Evolutionary conservation across 2,329 filamentous ascomycete genomes (phyloP).

Genomic region (Sclerotinia nivalis): DNA sequence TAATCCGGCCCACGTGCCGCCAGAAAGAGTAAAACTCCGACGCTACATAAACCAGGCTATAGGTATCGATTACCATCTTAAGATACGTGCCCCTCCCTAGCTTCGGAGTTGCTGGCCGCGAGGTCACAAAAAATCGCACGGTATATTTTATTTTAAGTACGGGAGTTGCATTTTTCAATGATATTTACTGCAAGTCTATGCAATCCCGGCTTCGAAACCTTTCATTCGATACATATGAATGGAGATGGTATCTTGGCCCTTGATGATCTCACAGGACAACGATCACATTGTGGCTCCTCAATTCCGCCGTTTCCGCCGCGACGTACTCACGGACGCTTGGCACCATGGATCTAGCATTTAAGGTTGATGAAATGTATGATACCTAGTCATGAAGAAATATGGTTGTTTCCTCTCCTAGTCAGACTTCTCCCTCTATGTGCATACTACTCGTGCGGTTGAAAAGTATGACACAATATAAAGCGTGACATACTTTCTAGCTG

Average conservation of each 20-base stretch:
- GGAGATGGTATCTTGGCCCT: not conserved
- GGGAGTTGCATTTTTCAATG: too few relatives aligned
- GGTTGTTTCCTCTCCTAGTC: not conserved
- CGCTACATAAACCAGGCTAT: too few relatives aligned
- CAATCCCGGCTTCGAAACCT: not conserved
- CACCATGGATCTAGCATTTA: not conserved
- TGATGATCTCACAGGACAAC: not conserved
- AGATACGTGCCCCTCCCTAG: too few relatives aligned
- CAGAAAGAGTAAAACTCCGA: too few relatives aligned
- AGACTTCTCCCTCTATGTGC: too few relatives aligned
- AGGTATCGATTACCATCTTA: too few relatives aligned
- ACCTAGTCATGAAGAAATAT: not conserved
- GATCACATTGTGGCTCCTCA: conserved; percentile 6
- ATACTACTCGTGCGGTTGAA: too few relatives aligned
- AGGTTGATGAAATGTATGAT: not conserved
- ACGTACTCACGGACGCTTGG: not conserved
- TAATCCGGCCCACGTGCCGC: too few relatives aligned
- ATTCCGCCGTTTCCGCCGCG: not conserved
- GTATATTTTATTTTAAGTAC: too few relatives aligned
- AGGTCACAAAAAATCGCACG: not conserved
- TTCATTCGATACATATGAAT: not conserved
- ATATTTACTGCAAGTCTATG: not conserved
- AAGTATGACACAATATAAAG: too few relatives aligned
- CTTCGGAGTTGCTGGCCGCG: too few relatives aligned
- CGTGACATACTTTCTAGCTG: too few relatives aligned